Evolutionary conservation across 805 yeast species (phyloP).

Genomic region (Candida qinlingensis): DNA sequence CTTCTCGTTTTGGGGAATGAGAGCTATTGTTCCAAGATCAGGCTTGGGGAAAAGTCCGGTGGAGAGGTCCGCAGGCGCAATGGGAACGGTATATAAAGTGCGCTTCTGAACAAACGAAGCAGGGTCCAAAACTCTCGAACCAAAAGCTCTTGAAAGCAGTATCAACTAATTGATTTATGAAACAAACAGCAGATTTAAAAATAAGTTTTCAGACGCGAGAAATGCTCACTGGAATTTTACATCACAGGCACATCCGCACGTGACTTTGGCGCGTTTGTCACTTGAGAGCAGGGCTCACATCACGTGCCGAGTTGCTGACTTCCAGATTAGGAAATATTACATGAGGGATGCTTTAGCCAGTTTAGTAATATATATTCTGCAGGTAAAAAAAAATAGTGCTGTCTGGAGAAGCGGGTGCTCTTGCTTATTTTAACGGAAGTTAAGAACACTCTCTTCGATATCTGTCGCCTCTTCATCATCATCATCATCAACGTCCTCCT

Average conservation of each 20-base stretch:
- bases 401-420: too few relatives aligned
- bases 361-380: too few relatives aligned
- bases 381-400: too few relatives aligned
- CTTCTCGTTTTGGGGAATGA: too few relatives aligned
- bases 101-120: too few relatives aligned
- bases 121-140: too few relatives aligned
- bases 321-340: neutral
- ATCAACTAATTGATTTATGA: neutral
- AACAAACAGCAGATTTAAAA: neutral
- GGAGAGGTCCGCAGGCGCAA: too few relatives aligned
- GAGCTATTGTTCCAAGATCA: too few relatives aligned
- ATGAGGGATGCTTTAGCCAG: too few relatives aligned
- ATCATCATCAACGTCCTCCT: slow-evolving; percentile 32
- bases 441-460: neutral
- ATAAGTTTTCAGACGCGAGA: neutral
- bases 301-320: neutral
- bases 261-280: neutral
- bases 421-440: neutral
- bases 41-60: too few relatives aligned
- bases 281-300: neutral
- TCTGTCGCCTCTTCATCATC: slow-evolving; percentile 25
- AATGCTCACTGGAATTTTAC: neutral
- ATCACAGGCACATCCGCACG: neutral
- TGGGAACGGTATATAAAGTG: too few relatives aligned
- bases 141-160: neutral